Evolutionary conservation across 768 basidiomycete species (phyloP).

Genomic region (Rhodotorula graminis): DNA sequence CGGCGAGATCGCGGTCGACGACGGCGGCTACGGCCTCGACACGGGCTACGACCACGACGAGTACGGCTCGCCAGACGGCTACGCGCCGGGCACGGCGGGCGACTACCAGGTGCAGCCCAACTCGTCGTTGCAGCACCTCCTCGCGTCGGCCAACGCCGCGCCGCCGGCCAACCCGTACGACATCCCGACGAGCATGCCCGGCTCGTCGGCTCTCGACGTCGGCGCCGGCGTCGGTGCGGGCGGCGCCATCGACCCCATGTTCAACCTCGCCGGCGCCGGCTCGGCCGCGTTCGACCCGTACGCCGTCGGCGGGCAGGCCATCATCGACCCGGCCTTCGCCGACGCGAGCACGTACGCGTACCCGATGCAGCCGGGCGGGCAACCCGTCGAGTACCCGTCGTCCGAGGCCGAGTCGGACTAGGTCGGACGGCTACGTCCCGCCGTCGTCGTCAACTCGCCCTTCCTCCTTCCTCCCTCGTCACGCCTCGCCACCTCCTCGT

Average conservation of each 20-base stretch:
- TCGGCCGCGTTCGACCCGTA: slow-evolving; percentile 18
- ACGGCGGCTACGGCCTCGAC: slow-evolving; percentile 3
- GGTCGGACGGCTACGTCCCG: too few relatives aligned
- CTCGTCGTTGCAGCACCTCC: slow-evolving; percentile 15
- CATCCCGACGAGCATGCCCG: slow-evolving; percentile 1
- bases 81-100: neutral
- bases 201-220: neutral
- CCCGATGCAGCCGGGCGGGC: neutral
- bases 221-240: neutral
- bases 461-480: too few relatives aligned
- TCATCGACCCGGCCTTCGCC: slow-evolving; percentile 10
- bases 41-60: neutral
- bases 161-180: slow-evolving; percentile 19
- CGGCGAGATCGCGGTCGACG: neutral
- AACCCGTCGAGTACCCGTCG: slow-evolving; percentile 6
- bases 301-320: slow-evolving; percentile 3
- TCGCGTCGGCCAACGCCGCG: slow-evolving; percentile 1
- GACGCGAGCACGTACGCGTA: neutral
- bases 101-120: slow-evolving; percentile 7
- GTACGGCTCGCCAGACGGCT: neutral
- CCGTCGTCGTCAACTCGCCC: neutral
- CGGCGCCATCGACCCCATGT: neutral
- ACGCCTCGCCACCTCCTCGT: too few relatives aligned
- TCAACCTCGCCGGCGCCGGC: neutral
- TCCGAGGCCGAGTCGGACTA: neutral